Evolutionary conservation across 148 eudicot genomes (phyloP), one percentile per base, ranked within the genome.

Genomic region (Nyssa sinensis): DNA sequence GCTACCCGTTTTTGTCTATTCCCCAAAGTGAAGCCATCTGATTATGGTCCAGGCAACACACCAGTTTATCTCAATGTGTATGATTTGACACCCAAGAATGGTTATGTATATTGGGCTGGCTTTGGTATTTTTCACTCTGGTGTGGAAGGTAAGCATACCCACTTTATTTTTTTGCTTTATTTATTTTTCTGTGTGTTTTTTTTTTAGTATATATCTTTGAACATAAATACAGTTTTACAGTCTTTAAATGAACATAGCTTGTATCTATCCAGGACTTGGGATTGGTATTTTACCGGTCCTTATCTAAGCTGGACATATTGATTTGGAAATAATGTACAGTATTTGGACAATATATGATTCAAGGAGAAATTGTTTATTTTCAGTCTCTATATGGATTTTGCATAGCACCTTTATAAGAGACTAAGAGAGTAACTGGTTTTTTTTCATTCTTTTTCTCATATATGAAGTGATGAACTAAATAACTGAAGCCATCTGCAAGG

Each of bases 111-210:
- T 58, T 94, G 98, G 98, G 93, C 91, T 66, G 97, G 98, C 71
- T 85, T 92, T 49, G 98, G 98, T 49, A 86, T 92, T 53, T 94
- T 91, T 83, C 98, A 94, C 79, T 92, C 98, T 64, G 97, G 97
- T 31, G 98, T 94, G 16, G 97, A 94, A 91, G 97, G 98, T 94
- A 85, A 78, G 30, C 66, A 44, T 27, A 6, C 59, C 64, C 47
- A 25, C 71, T 70, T 39, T 37, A 59, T 64, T 27, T 29, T 55
- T 31, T 5, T 39, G 13, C 16, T 41, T 25, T n/a, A n/a, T n/a
- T n/a, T n/a, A n/a, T n/a, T 30, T 12, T 17, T 27, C 11, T 5
- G 32, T 55, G 27, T 70, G 17, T 55, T 27, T 10, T 17, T 7
- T 23, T 60, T 71, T 13, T 14, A 55, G 21, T 16, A 31, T 16